Evolutionary conservation across 2,329 filamentous ascomycete species (phyloP).

Genomic region (Fonsecaea multimorphosa): DNA sequence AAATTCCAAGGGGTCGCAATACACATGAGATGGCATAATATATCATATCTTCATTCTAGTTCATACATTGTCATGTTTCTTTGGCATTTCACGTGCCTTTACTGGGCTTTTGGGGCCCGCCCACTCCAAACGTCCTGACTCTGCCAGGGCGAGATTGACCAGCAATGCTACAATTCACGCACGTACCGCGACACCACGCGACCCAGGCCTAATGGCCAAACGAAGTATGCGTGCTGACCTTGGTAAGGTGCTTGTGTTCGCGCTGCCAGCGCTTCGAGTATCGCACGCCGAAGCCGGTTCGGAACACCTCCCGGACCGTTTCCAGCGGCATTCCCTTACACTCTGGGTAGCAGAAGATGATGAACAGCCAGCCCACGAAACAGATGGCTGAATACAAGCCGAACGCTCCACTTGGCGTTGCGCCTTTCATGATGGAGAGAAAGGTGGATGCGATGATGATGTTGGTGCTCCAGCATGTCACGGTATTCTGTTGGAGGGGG

Average conservation of each 20-base stretch:
- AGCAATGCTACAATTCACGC: too few species aligned
- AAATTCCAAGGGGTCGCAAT: too few species aligned
- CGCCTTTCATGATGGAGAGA: constrained; percentile 78
- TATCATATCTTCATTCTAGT: too few species aligned
- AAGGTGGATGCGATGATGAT: constrained; percentile 87
- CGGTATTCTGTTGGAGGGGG: constrained; percentile 55
- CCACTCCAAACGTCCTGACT: too few species aligned
- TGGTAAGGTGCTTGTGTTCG: constrained; percentile 39
- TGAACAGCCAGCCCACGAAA: constrained; percentile 66
- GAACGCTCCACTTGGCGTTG: constrained; percentile 79
- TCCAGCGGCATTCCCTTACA: constrained; percentile 81
- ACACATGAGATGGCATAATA: too few species aligned
- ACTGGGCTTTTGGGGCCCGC: too few species aligned
- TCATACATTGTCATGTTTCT: too few species aligned
- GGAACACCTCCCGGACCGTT: constrained; percentile 74
- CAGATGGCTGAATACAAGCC: constrained; percentile 78
- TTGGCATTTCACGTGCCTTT: too few species aligned
- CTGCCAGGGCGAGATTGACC: too few species aligned
- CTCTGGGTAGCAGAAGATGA: constrained; percentile 83
- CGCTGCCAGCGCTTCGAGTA: constrained; percentile 46
- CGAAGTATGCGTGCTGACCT: constrained; percentile 6
- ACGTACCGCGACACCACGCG: too few species aligned
- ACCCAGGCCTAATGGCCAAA: constrained; percentile 7
- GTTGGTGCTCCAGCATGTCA: constrained; percentile 89
- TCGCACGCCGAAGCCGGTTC: constrained; percentile 73